Conservation (phyloP, 768 basidiomycete species). For the Suillus sp. region DNA sequence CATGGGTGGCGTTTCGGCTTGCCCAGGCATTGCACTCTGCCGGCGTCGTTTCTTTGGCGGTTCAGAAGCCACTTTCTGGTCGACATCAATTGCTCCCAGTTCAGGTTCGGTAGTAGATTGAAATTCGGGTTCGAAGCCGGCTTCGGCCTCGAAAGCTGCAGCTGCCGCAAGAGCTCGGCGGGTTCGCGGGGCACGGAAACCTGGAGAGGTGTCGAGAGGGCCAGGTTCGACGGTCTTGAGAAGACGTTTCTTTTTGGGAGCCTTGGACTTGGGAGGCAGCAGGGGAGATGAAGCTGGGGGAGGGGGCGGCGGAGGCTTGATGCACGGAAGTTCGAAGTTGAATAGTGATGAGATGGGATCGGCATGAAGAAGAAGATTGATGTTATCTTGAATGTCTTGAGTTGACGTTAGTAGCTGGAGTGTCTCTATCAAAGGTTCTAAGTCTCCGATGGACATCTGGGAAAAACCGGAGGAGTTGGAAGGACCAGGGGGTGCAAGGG, state of each 20-base stretch:
- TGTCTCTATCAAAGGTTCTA: conserved; percentile 67
- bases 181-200: conserved; percentile 53
- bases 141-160: conserved; percentile 47
- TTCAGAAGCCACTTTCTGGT: conserved; percentile 26
- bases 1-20: conserved; percentile 50
- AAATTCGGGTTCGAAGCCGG: conserved; percentile 17
- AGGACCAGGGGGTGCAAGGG: conserved; percentile 4
- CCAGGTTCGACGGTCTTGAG: conserved; percentile 23
- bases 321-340: conserved; percentile 61
- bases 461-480: background rate
- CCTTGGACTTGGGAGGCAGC: conserved; percentile 39
- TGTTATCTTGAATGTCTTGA: conserved; percentile 53
- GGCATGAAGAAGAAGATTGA: conserved; percentile 55
- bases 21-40: conserved; percentile 23
- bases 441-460: conserved; percentile 54
- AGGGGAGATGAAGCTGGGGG: conserved; percentile 34
- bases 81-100: conserved; percentile 17
- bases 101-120: conserved; percentile 17
- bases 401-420: conserved; percentile 57
- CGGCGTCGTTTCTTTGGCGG: conserved; percentile 25
- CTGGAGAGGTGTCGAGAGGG: conserved; percentile 43
- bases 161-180: conserved; percentile 44
- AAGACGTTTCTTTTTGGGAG: conserved; percentile 41
- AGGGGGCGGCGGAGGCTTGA: conserved; percentile 63
- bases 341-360: conserved; percentile 71